Percentiles rank a stretch among this genome's conserved stretches.
Evolutionary conservation across 148 eudicot species (phyloP).

Genomic region (Hydrangea macrophylla): DNA sequence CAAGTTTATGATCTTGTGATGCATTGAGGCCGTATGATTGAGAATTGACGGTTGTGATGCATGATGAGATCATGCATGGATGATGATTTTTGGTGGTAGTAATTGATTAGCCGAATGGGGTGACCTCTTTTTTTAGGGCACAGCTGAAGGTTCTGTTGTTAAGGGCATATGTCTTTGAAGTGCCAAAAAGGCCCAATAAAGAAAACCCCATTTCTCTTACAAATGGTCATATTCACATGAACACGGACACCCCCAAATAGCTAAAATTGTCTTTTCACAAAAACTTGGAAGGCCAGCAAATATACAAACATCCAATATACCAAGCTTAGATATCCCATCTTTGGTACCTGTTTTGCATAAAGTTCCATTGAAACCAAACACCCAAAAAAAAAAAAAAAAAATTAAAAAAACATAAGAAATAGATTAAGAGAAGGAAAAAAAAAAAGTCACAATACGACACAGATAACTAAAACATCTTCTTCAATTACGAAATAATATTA

Average conservation of each 20-base stretch:
- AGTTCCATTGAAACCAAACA: too few species aligned
- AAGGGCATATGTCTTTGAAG: not conserved
- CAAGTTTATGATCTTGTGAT: too few species aligned
- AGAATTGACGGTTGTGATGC: too few species aligned
- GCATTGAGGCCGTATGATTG: too few species aligned
- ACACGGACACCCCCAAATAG: not conserved
- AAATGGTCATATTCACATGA: constrained; percentile 17
- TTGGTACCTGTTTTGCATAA: constrained; percentile 30
- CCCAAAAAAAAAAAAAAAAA: not conserved
- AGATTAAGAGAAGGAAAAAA: too few species aligned
- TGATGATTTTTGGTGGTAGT: too few species aligned
- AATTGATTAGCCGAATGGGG: not conserved
- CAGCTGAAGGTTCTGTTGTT: too few species aligned
- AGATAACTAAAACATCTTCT: too few species aligned
- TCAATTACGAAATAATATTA: too few species aligned
- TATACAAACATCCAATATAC: constrained; percentile 41
- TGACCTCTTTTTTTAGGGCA: not conserved
- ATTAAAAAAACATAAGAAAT: too few species aligned
- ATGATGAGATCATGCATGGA: too few species aligned
- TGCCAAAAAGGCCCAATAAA: not conserved
- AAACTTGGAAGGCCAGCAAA: constrained; percentile 38
- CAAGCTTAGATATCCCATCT: constrained; percentile 30
- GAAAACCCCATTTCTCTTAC: not conserved
- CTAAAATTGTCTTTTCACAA: constrained; percentile 33
- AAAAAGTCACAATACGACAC: too few species aligned